Evolutionary conservation across 2,329 filamentous ascomycete species (phyloP).

Genomic region (Penicillium sclerotigenum): DNA sequence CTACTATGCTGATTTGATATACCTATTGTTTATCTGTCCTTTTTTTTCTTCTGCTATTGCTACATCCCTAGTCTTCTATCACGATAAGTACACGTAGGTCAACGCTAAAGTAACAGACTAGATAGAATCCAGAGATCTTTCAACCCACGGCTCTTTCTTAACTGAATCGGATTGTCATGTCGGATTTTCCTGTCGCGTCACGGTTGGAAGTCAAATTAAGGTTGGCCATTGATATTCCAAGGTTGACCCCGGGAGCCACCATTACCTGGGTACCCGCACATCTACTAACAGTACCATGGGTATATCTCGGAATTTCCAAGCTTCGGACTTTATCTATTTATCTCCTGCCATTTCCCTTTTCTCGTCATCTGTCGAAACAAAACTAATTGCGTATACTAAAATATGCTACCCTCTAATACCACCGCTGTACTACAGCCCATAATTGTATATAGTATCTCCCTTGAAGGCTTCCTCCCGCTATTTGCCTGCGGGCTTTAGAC

Average conservation of each 20-base stretch:
- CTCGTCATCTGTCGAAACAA: no score
- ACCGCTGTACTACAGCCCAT: no score
- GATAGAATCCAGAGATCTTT: not conserved
- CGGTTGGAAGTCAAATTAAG: not conserved
- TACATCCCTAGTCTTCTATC: not conserved
- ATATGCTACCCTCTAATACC: no score
- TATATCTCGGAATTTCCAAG: not conserved
- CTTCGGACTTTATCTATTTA: no score
- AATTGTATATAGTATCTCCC: not conserved
- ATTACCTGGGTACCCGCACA: not conserved
- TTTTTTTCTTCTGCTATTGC: not conserved
- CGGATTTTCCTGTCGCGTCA: no score
- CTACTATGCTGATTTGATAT: slow-evolving; percentile 5
- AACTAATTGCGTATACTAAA: no score
- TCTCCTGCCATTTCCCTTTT: no score
- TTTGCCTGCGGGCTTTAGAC: not conserved
- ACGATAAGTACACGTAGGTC: not conserved
- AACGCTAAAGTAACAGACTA: no score
- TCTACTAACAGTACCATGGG: not conserved
- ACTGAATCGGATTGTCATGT: not conserved
- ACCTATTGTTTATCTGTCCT: slow-evolving; percentile 1
- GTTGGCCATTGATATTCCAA: not conserved
- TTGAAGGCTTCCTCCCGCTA: not conserved
- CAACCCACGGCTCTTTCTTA: not conserved
- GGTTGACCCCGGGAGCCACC: no score